phyloP scores from a whole-genome alignment of 2,329 filamentous ascomycete genomes.

The Alternaria sp. region DNA sequence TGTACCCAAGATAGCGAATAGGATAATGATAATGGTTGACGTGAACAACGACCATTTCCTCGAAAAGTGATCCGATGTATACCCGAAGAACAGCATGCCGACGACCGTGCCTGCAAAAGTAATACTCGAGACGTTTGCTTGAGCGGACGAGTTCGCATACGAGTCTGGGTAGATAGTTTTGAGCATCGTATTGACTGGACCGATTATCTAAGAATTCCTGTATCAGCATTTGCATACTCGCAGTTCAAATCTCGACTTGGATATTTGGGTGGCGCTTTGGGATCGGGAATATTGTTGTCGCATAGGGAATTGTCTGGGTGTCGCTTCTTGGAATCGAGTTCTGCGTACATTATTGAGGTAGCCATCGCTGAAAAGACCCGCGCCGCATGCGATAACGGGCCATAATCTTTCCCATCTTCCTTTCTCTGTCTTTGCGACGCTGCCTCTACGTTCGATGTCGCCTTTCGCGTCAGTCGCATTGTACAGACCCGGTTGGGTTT shows the following conservation, averaged over 20 bases:
- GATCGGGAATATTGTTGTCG: background rate
- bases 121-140: slow-evolving; percentile 79
- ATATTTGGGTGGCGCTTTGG: slow-evolving; percentile 4
- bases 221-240: background rate
- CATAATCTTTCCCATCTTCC: slow-evolving; percentile 58
- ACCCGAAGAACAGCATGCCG: slow-evolving; percentile 82
- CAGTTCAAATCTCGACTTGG: background rate
- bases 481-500: slow-evolving; percentile 1
- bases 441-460: slow-evolving; percentile 31
- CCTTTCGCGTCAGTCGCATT: slow-evolving; percentile 5
- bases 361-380: slow-evolving; percentile 88
- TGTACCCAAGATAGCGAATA: slow-evolving; percentile 82
- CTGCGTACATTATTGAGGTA: slow-evolving; percentile 80
- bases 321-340: slow-evolving; percentile 6
- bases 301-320: slow-evolving; percentile 7
- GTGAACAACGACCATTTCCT: slow-evolving; percentile 80
- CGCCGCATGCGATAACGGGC: slow-evolving; percentile 86
- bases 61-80: slow-evolving; percentile 82
- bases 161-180: slow-evolving; percentile 68
- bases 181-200: slow-evolving; percentile 82
- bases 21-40: slow-evolving; percentile 81
- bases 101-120: slow-evolving; percentile 87
- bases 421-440: slow-evolving; percentile 41
- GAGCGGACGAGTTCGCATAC: slow-evolving; percentile 73
- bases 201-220: slow-evolving; percentile 70